Base-by-base conservation (phyloP, 352 stramenopile species). In the Phytophthora citrophthora region DNA sequence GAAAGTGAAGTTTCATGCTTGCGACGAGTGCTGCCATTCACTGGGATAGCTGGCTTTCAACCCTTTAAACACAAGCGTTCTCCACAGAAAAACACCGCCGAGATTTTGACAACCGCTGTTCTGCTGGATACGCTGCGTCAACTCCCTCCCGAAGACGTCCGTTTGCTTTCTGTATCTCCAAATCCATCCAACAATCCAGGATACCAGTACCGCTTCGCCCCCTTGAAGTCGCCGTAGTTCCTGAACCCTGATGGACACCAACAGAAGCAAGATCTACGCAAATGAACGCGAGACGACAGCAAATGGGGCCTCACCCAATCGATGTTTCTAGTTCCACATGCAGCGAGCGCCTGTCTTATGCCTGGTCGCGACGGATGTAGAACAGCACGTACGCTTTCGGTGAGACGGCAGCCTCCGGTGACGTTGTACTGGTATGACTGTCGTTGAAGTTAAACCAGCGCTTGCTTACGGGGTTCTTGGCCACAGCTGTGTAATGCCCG, bases 361-460 rank as follows among this genome's bases (percentile, higher is more conserved):
- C 54, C 45, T 74, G 39, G 16, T 79, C 76, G 31, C 78, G 72
- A 27, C 81, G 81, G n/a, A 87, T 68, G 63, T 89, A 89, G 32
- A 89, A 89, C 10, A 89, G 76, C 41, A 96, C 88, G 61, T 96
- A 96, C 36, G 87, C 87, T 31, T 83, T 81, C 27, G 83, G 47
- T 18, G 87, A 91, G 20, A 95, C 72, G 4, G 81, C 86, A 20
- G 72, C 60, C 15, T 89, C 61, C 4, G 88, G 60, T 15, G 61
- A 77, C 16, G 86, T 84, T 27, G 75, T 54, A 44, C 63, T 91
- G 2, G 84, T 90, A 47, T 85, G 79, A 65, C 84, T 94, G 63
- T 97, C 91, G 44, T 97, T 96, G 63, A 95, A 97, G 50, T 80
- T 86, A 54, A 96, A 96, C 93, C 93, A 98, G 24, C 66, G 58